phyloP scores from a whole-genome alignment of 805 yeast species.

The Kregervanrija fluxuum region DNA sequence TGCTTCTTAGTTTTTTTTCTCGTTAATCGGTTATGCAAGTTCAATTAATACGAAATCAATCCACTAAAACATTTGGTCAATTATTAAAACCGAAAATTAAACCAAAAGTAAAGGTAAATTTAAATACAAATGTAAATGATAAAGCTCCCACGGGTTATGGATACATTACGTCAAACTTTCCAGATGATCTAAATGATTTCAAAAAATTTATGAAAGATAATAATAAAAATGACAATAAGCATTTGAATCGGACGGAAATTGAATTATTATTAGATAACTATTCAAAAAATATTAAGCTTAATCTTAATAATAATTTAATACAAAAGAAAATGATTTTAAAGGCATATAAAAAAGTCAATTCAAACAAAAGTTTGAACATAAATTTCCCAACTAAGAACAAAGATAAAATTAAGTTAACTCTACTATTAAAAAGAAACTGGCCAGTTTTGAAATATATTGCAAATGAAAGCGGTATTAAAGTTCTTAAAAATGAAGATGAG shows the following conservation, averaged over 20 bases:
- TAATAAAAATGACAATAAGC: background rate
- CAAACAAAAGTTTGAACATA: no score
- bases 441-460: slow-evolving; percentile 8
- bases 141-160: slow-evolving; percentile 19
- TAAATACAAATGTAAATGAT: background rate
- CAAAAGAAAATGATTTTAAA: slow-evolving; percentile 2
- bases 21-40: no score
- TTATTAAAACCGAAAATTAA: background rate
- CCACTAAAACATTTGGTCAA: slow-evolving; percentile 12
- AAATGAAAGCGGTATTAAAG: slow-evolving; percentile 1
- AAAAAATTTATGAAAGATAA: slow-evolving; percentile 5
- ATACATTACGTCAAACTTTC: slow-evolving; percentile 15
- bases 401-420: background rate
- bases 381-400: background rate
- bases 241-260: slow-evolving; percentile 1
- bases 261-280: slow-evolving; percentile 7
- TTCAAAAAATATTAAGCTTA: background rate
- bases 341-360: slow-evolving; percentile 6
- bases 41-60: background rate
- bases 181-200: slow-evolving; percentile 13
- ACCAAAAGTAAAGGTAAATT: background rate
- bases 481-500: background rate
- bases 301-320: background rate
- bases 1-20: no score
- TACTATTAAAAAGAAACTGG: slow-evolving; percentile 17